Evolutionary conservation across 2,329 filamentous ascomycete genomes (phyloP), one percentile per base, ranked within the genome.

Genomic region (Pseudogymnoascus sp.): DNA sequence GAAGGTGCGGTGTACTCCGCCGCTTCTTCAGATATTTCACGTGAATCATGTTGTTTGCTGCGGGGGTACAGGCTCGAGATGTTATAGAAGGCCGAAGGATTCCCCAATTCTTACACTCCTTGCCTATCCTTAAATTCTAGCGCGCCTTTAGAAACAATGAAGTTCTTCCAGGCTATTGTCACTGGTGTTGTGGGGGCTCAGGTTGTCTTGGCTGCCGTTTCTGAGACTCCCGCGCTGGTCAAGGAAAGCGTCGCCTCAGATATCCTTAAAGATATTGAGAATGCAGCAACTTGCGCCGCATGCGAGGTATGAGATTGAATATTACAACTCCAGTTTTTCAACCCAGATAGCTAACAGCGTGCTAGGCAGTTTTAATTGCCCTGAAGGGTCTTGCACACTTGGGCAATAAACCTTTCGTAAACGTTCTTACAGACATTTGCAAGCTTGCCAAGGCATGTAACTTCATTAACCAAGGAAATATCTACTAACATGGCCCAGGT

Each of bases 341-440:
- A 12, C n/a, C 8, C 14, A 28, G 5, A 28, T 55, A 60, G 38
- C 35, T 62, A 18, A 60, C 33, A 33, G 16, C 16, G 28, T 11
- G 6, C 49, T 5, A 68, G 68, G 64, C 68, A 16, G 65, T 79
- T 14, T 68, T 80, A 2, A 65, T 71, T 11, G 67, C 75, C 7
- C 75, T 83, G 14, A 80, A 82, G 65, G 74, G 74, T 1, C 69
- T 81, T 31, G 76, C 79, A 4, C 68, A 67, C 12, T 64, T 81
- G 2, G 79, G 80, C 3, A 76, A 82, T 38, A 61, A 68, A 5
- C 67, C 72, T 5, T 78, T 83, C 63, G 70, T 78, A 31, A 67
- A 69, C 62, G 71, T 73, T 1, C 65, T 78, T 28, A 74, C 71
- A 8, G 72, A 71, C 5, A 67, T 78, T 31, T 79, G 77, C 65